A percentile compares a stretch with the other conserved stretches of the same genome.
Conservation (phyloP, 306 rosid species). For the Cucumis sativus region Cucumber_9930_V3 NC_026660.2:24656001-24656500, state of each 20-base stretch:
- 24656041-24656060: not conserved
- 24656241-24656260: conserved; percentile 29
- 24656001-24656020: not conserved
- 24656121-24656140: conserved; percentile 39
- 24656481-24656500: not conserved
- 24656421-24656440: not conserved
- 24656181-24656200: conserved; percentile 31
- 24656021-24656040: not conserved
- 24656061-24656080: not conserved
- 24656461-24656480: not conserved
- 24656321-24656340: conserved; percentile 21
- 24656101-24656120: not conserved
- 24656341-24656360: conserved; percentile 18
- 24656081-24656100: not conserved
- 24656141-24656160: conserved; percentile 39
- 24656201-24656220: conserved; percentile 49
- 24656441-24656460: not conserved
- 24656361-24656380: conserved; percentile 26
- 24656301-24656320: conserved; percentile 42
- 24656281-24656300: conserved; percentile 40
- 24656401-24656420: not conserved
- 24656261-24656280: conserved; percentile 32
- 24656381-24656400: not conserved
- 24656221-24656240: conserved; percentile 62
- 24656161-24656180: conserved; percentile 26